phyloP scores from a whole-genome alignment of 2,329 filamentous ascomycete genomes.

The Hirsutella minnesotensis region DNA sequence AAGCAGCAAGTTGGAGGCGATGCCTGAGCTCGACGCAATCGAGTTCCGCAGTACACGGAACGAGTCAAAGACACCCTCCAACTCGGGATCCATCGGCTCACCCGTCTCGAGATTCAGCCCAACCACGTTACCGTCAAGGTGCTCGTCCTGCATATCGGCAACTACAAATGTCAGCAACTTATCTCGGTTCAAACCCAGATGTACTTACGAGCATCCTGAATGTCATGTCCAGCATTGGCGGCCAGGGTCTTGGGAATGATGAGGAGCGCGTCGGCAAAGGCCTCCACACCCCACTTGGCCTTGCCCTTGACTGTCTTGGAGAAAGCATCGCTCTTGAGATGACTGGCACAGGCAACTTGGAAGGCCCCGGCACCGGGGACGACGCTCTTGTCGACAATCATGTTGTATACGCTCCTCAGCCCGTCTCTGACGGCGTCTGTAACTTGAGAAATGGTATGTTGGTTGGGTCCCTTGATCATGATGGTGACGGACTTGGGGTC shows the following conservation, averaged over 20 bases:
- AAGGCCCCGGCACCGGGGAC: conserved; percentile 92
- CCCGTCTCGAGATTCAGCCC: conserved; percentile 80
- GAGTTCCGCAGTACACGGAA: conserved; percentile 91
- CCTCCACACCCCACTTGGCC: conserved; percentile 88
- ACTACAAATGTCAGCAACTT: conserved; percentile 37
- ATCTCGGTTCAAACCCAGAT: background rate
- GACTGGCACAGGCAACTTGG: conserved; percentile 83
- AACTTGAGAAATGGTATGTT: conserved; percentile 92
- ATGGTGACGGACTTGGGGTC: conserved; percentile 96
- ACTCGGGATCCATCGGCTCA: conserved; percentile 86
- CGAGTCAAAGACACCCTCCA: conserved; percentile 89
- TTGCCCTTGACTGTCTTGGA: conserved; percentile 91
- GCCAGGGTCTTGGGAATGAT: conserved; percentile 96
- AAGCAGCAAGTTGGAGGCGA: conserved; percentile 86
- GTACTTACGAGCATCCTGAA: conserved; percentile 81
- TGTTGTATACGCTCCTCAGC: conserved; percentile 94
- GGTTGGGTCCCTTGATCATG: conserved; percentile 94
- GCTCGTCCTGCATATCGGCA: conserved; percentile 76
- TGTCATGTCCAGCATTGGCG: conserved; percentile 89
- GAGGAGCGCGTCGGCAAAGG: conserved; percentile 88
- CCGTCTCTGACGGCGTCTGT: conserved; percentile 94
- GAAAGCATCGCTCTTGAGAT: conserved; percentile 79
- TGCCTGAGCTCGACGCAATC: conserved; percentile 86
- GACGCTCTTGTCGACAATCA: conserved; percentile 95
- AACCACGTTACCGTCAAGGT: conserved; percentile 70